Evolutionary conservation across 2,329 filamentous ascomycete species (phyloP).

Genomic region (Epichloe typhina): DNA sequence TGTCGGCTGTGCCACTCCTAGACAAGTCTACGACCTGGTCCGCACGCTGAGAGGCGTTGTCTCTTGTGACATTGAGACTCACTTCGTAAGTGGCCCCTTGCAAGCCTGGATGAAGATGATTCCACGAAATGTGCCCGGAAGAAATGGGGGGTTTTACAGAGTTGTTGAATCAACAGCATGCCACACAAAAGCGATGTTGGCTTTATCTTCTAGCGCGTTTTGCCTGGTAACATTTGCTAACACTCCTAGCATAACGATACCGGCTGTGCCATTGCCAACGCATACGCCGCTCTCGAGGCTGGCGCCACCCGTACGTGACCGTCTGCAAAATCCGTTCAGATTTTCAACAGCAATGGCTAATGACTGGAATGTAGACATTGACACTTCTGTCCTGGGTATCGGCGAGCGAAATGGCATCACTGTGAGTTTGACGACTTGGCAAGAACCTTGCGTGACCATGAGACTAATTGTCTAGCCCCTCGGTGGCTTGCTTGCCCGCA

Average conservation of each 20-base stretch:
- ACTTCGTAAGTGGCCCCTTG: conserved; percentile 37
- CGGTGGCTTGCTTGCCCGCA: conserved; percentile 23
- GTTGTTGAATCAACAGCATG: not conserved
- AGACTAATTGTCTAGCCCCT: conserved; percentile 5
- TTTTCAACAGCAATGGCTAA: not conserved
- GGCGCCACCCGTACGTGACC: conserved; percentile 50
- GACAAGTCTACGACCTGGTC: conserved; percentile 81
- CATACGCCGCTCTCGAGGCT: conserved; percentile 74
- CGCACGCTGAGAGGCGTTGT: conserved; percentile 51
- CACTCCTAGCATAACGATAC: conserved; percentile 60
- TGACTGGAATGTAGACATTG: conserved; percentile 1
- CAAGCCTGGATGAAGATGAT: not conserved
- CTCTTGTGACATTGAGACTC: conserved; percentile 65
- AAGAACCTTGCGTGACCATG: not conserved
- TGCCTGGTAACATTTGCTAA: not conserved
- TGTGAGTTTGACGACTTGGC: not conserved
- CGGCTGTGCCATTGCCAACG: conserved; percentile 78
- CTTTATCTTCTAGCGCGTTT: not conserved
- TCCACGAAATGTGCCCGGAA: not conserved
- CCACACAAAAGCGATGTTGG: not conserved
- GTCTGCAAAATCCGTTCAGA: not conserved
- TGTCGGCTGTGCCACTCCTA: conserved; percentile 73
- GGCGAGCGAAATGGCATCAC: conserved; percentile 8
- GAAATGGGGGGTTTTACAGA: not conserved
- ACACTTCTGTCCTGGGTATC: conserved; percentile 6